phyloP scores from a whole-genome alignment of 495 filamentous ascomycete genomes.

The Thozetella sp. region DNA sequence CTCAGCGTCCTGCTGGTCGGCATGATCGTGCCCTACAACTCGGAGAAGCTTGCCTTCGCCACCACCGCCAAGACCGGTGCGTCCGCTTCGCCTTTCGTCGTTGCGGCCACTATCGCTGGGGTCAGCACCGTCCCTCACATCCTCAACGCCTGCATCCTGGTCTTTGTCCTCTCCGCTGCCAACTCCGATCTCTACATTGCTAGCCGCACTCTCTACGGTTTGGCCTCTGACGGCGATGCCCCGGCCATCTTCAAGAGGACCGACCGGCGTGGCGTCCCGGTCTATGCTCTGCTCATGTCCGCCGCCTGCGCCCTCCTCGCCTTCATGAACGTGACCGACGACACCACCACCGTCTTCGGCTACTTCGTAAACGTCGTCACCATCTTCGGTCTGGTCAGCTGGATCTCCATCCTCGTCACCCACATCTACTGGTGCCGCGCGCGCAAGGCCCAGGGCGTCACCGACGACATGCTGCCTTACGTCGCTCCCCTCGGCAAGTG shows the following conservation, averaged over 20 bases:
- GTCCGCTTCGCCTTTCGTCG: conserved; percentile 63
- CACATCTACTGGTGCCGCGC: conserved; percentile 80
- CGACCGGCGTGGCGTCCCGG: conserved; percentile 69
- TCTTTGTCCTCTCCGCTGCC: conserved; percentile 73
- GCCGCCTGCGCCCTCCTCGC: conserved; percentile 62
- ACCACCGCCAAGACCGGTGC: conserved; percentile 46
- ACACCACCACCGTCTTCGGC: conserved; percentile 65
- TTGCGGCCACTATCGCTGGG: conserved; percentile 56
- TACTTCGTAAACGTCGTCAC: conserved; percentile 81
- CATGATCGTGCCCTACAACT: conserved; percentile 57
- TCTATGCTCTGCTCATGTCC: conserved; percentile 60
- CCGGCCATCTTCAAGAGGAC: conserved; percentile 67
- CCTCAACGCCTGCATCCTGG: conserved; percentile 73
- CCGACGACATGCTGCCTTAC: conserved; percentile 62
- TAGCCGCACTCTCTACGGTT: conserved; percentile 71
- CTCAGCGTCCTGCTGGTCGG: conserved; percentile 68
- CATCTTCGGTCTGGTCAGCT: conserved; percentile 73
- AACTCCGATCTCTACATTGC: conserved; percentile 77
- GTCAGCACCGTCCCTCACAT: conserved; percentile 66
- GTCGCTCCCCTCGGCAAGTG: conserved; percentile 65
- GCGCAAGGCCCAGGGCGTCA: conserved; percentile 66
- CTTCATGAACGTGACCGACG: conserved; percentile 68
- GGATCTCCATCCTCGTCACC: conserved; percentile 77
- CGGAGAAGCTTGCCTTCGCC: conserved; percentile 57
- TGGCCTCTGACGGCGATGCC: conserved; percentile 70